Conservation (phyloP, 1,139 yeast genomes). For the Kluyveromyces sp. region DNA sequence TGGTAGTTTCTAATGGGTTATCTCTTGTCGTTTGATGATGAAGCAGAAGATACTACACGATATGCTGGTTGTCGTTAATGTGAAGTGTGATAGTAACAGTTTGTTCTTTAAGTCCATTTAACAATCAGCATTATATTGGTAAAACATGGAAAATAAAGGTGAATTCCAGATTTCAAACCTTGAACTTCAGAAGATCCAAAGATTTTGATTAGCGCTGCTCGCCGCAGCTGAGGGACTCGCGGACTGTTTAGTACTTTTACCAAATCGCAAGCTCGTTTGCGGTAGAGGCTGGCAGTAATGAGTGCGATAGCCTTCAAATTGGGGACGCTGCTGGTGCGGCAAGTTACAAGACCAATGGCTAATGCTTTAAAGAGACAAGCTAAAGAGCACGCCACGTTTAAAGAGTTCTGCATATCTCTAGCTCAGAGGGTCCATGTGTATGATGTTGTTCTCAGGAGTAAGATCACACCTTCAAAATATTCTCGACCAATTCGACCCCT, state of each 20-base stretch:
- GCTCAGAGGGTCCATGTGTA: conserved; percentile 71
- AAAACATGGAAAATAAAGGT: neutral
- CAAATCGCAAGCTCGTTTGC: neutral
- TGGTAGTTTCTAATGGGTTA: too few relatives aligned
- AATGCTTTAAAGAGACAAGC: conserved; percentile 68
- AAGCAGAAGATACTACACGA: neutral
- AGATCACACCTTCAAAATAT: conserved; percentile 53
- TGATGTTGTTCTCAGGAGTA: conserved; percentile 57
- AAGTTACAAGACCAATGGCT: conserved; percentile 80
- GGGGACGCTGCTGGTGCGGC: conserved; percentile 66
- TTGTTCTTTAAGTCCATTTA: neutral
- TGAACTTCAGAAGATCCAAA: neutral
- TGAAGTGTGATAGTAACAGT: too few relatives aligned
- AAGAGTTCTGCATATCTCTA: conserved; percentile 53
- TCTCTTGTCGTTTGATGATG: neutral
- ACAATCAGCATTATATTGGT: neutral
- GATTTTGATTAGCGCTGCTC: too few relatives aligned
- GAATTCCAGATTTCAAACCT: neutral
- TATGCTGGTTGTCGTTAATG: too few relatives aligned
- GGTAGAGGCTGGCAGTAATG: conserved; percentile 14
- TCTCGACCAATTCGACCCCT: conserved; percentile 58
- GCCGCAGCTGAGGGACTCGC: too few relatives aligned
- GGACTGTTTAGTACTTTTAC: too few relatives aligned
- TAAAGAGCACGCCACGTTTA: conserved; percentile 62
- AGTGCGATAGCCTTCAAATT: conserved; percentile 58